Evolutionary conservation across 495 filamentous ascomycete species (phyloP).

Genomic region (Hamigera avellanea): DNA sequence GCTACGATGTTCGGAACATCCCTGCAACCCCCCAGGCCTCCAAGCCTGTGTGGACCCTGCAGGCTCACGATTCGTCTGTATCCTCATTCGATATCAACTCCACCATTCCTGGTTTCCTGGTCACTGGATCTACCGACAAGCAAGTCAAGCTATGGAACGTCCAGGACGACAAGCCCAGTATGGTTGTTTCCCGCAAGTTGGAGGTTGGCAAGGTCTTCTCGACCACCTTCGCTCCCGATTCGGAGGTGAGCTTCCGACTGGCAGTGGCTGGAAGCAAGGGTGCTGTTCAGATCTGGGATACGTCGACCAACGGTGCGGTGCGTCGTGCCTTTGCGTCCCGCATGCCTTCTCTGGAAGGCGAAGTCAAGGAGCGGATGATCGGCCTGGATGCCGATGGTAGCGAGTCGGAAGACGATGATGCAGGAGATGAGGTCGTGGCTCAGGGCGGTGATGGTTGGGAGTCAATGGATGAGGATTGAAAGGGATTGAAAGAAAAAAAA

Average conservation of each 20-base stretch:
- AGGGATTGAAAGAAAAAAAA: slow-evolving; percentile 10
- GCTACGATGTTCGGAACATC: slow-evolving; percentile 66
- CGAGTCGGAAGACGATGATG: slow-evolving; percentile 48
- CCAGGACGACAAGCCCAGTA: slow-evolving; percentile 56
- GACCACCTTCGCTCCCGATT: slow-evolving; percentile 76
- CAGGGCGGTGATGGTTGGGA: slow-evolving; percentile 56
- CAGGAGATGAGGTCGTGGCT: slow-evolving; percentile 33
- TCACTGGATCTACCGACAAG: slow-evolving; percentile 84
- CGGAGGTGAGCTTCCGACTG: slow-evolving; percentile 79
- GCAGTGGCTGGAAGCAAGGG: slow-evolving; percentile 95
- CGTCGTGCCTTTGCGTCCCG: slow-evolving; percentile 71
- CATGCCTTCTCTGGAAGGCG: slow-evolving; percentile 45
- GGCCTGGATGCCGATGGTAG: slow-evolving; percentile 56
- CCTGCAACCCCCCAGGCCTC: slow-evolving; percentile 56
- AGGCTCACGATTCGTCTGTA: slow-evolving; percentile 89
- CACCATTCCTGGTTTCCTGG: slow-evolving; percentile 81
- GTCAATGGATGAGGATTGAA: slow-evolving; percentile 79
- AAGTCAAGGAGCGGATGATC: slow-evolving; percentile 65
- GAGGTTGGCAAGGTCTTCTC: slow-evolving; percentile 94
- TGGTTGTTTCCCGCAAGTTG: slow-evolving; percentile 84
- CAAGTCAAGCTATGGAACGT: slow-evolving; percentile 96
- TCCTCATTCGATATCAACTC: slow-evolving; percentile 91
- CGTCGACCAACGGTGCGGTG: slow-evolving; percentile 86
- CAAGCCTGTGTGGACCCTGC: slow-evolving; percentile 85
- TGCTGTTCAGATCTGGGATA: slow-evolving; percentile 90